A percentile compares a stretch with the other conserved stretches of the same genome.
phyloP scores from a whole-genome alignment of 495 filamentous ascomycete genomes.

The Talaromyces liani region DNA sequence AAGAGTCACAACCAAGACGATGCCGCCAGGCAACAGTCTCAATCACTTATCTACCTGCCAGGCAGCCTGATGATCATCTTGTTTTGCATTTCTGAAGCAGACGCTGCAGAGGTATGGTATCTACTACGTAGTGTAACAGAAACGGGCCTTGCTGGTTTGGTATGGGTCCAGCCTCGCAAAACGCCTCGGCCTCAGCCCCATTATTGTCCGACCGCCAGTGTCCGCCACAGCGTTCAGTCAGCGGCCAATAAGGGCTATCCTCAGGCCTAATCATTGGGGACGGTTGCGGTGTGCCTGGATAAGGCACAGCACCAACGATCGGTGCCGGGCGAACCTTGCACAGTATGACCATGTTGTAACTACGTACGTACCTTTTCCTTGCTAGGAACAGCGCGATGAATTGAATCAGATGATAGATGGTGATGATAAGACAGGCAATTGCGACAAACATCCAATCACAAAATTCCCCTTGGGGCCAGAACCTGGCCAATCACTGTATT shows the following conservation, averaged over 20 bases:
- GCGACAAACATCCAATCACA: neutral
- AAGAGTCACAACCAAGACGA: neutral
- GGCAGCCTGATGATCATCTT: neutral
- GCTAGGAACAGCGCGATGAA: neutral
- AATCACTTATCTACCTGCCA: neutral
- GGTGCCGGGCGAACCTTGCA: neutral
- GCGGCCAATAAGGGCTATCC: neutral
- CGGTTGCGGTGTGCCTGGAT: neutral
- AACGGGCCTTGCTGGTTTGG: neutral
- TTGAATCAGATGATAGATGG: neutral
- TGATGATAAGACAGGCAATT: neutral
- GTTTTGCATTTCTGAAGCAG: neutral
- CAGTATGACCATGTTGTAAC: neutral
- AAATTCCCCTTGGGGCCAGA: neutral
- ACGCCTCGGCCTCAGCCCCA: constrained; percentile 4
- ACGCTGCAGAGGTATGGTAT: too few species aligned
- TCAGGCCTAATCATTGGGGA: neutral
- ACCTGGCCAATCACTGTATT: neutral
- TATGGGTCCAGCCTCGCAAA: neutral
- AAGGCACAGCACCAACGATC: neutral
- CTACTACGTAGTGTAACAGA: neutral
- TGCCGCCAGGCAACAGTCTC: neutral
- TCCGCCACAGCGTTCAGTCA: neutral
- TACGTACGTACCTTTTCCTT: neutral
- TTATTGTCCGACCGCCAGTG: constrained; percentile 3